Evolutionary conservation across 2,329 filamentous ascomycete genomes (phyloP).

Genomic region (Neofusicoccum kwambonambiense): DNA sequence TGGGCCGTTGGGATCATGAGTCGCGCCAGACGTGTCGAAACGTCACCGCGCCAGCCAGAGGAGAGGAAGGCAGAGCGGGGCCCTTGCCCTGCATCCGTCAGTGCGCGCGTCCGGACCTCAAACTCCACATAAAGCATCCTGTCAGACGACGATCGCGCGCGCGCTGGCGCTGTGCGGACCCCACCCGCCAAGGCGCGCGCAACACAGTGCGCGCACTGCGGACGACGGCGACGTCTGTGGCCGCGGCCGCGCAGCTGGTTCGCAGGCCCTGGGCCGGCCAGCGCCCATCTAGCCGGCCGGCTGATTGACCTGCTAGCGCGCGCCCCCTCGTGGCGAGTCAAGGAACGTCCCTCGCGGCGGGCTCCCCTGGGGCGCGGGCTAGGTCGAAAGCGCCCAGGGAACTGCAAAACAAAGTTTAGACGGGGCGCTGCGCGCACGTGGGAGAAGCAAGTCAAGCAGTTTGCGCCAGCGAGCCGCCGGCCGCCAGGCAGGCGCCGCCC

Average conservation of each 20-base stretch:
- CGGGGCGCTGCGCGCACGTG: not conserved
- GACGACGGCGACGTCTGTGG: not conserved
- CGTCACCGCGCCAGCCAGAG: conserved; percentile 4
- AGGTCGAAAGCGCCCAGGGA: not conserved
- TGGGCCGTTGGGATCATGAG: not conserved
- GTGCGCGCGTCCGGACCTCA: not conserved
- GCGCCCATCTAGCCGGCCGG: not conserved
- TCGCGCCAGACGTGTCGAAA: not conserved
- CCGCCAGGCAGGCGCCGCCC: not conserved
- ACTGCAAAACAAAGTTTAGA: conserved; percentile 12
- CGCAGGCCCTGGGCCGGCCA: too few relatives aligned
- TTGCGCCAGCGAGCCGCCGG: conserved; percentile 9
- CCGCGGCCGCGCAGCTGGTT: not conserved
- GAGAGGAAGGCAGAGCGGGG: not conserved
- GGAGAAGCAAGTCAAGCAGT: conserved; percentile 13
- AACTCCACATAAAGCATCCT: conserved; percentile 13
- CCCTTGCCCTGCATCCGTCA: conserved; percentile 2
- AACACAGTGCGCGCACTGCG: not conserved
- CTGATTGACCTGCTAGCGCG: not conserved
- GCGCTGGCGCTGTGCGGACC: not conserved
- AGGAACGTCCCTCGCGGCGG: not conserved
- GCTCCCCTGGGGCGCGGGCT: not conserved
- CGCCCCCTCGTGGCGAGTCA: not conserved
- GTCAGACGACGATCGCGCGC: conserved; percentile 11
- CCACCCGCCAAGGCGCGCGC: not conserved